A percentile compares a stretch with the other conserved stretches of the same genome.
These are phyloP conservation scores for Cryptosporidium muris DNA, from an alignment of 169 alveolate genomes.

Conservation along the genomic window DNA sequence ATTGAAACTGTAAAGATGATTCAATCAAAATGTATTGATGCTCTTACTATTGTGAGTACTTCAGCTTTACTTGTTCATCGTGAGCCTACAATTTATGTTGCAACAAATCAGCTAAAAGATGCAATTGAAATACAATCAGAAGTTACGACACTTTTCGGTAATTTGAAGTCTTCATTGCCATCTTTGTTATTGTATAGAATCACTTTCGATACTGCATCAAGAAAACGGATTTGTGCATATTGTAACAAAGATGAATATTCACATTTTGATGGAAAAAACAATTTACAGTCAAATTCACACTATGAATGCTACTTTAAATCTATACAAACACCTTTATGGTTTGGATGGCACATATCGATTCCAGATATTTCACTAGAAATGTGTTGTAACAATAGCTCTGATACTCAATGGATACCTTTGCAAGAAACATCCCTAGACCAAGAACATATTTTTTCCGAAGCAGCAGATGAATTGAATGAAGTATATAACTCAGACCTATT, in stretches of 20 bases:
- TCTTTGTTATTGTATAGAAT: too few species aligned
- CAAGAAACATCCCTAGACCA: slow-evolving; percentile 1
- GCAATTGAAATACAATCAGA: too few species aligned
- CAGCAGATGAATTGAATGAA: not conserved
- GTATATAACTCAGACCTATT: slow-evolving; percentile 13
- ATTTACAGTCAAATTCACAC: too few species aligned
- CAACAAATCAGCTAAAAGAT: too few species aligned
- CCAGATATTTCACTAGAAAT: not conserved
- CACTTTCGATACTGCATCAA: too few species aligned
- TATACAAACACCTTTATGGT: too few species aligned
- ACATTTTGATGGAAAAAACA: too few species aligned
- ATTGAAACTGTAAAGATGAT: slow-evolving; percentile 37
- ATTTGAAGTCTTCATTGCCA: too few species aligned
- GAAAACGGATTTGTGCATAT: too few species aligned
- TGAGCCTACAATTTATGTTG: not conserved
- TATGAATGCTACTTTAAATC: too few species aligned
- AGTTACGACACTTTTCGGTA: too few species aligned
- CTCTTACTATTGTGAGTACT: slow-evolving; percentile 40
- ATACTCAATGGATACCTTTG: slow-evolving; percentile 27
- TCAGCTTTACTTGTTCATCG: not conserved
- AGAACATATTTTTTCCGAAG: not conserved
- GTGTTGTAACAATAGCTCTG: not conserved
- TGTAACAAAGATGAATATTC: too few species aligned
- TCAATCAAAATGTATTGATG: slow-evolving; percentile 54
- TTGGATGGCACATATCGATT: slow-evolving; percentile 9